Base-by-base conservation (phyloP, 345 rosid species). In the Brassica cretica region DNA sequence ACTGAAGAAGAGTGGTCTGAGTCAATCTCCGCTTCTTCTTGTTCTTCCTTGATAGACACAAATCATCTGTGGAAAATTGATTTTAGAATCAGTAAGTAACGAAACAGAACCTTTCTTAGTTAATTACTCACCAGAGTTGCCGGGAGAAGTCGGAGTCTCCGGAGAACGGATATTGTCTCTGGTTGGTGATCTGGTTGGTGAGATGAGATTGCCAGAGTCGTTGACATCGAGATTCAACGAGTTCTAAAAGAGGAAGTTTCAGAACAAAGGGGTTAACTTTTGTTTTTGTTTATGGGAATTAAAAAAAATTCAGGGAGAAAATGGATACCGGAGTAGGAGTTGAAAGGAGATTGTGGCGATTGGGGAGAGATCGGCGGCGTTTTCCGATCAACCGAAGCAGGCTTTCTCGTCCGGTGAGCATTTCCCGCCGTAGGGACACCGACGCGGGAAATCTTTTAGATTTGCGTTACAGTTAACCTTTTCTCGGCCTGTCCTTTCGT, bases 371-470 rank as follows among this genome's bases (percentile, higher is more conserved):
- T 37, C 88, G 87, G 62, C 96, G 86, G 53, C 97, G 92, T 66
- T 87, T 89, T 3, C 96, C 97, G 30, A 92, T 84, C 73, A 94
- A 83, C 39, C 92, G 85, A 66, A 83, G 68, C 76, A 94, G 80
- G 80, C 97, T 94, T 44, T 90, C 91, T 65, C 84, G 85, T 58
- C 97, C 98, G 14, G 82, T 81, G 14, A 94, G 77, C 96, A 91
- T 91, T 78, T 74, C 41, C 19, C 64, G 73, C 29, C 78, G 56
- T 37, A 35, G 5, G 14, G 33, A 49, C 15, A 67, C 6, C 69
- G 73, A 59, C 82, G 82, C 82, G 82, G 78, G 82, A 68, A 78
- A 61, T 35, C 1, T 1, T 60, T 6, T 11, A 33, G 78, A 33
- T 59, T 73, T 58, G 49, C 37, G 53, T 53, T 2, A 37, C 51